phyloP scores from a whole-genome alignment of 73 alveolate genomes.

The Diophrys appendiculata region DNA sequence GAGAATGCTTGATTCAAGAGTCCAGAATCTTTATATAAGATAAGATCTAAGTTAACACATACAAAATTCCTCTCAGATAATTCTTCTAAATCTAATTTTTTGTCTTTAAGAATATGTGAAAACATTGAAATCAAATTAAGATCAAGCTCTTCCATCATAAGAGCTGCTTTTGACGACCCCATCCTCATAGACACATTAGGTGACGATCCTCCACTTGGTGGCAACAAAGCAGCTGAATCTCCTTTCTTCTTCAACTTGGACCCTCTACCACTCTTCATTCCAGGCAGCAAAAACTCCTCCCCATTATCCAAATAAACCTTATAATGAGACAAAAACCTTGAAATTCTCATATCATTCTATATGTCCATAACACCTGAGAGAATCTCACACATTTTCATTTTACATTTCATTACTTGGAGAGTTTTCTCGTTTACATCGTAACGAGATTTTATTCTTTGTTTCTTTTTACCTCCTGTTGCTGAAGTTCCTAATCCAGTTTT shows the following conservation, averaged over 20 bases:
- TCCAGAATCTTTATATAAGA: conserved; percentile 27
- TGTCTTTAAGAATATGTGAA: conserved; percentile 9
- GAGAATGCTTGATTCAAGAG: conserved; percentile 10
- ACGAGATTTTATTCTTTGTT: background rate
- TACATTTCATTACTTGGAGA: conserved; percentile 21
- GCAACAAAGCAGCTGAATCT: no score
- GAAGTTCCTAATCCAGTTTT: background rate
- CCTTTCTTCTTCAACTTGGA: no score
- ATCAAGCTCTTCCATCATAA: background rate
- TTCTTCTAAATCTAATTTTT: conserved; percentile 20
- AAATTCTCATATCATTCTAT: conserved; percentile 29
- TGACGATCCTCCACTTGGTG: no score
- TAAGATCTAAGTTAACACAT: conserved; percentile 23
- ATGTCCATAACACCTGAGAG: conserved; percentile 23
- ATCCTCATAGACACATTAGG: no score
- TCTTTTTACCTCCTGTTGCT: no score
- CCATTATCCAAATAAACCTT: background rate
- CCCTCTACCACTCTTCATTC: background rate
- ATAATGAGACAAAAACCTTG: conserved; percentile 8
- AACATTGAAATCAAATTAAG: background rate
- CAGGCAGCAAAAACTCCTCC: background rate
- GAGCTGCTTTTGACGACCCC: no score
- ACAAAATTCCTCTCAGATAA: conserved; percentile 22
- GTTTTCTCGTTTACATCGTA: conserved; percentile 15
- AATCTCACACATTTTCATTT: conserved; percentile 31